Base-by-base conservation (phyloP, 1,284 basidiomycete genomes). In the Pseudozyma sp. region DNA sequence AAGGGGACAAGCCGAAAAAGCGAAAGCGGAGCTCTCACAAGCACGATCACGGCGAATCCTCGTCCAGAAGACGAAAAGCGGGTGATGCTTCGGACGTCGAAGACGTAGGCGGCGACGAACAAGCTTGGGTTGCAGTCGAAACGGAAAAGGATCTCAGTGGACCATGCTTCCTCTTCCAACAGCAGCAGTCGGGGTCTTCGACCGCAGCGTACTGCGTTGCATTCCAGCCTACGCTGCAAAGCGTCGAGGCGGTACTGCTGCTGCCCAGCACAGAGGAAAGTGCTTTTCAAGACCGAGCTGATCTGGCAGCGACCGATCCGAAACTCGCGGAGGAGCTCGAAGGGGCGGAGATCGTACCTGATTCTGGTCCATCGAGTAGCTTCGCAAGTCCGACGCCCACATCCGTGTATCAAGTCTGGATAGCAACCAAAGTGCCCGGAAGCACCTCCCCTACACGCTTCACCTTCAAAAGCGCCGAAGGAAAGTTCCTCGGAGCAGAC, bases 371-470 rank as follows among this genome's bases (percentile, higher is more conserved):
- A 0, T 29, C 46, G 1, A 46, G 35, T 24, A 54, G 56, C 11
- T 34, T 66, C 3, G 68, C 58, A 8, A 39, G 10, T 16, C 30
- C 24, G 6, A 34, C 33, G 7, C 80, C 80, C 8, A 66, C 71
- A n/a, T 66, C 68, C 16, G 74, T 82, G 6, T 60, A 81, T 54
- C 80, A 82, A 51, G 80, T 82, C 3, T 82, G 79, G 74, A 70
- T 82, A 5, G 75, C 75, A 1, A 79, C 66, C 47, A 56, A 65
- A 17, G 65, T 75, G 4, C 61, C 62, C 0, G 71, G 70, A 16
- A 75, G 64, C 35, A 39, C 52, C 4, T 43, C 65, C 5, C 64
- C 77, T 4, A 40, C 35, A n/a, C 44, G 59, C 7, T 78, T 71
- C 69, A 80, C 77, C 2, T 66, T 82, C 44, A 75, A 76, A 29